phyloP scores from a whole-genome alignment of 2,329 filamentous ascomycete species.

The Amesomyces nigricolor region DNA sequence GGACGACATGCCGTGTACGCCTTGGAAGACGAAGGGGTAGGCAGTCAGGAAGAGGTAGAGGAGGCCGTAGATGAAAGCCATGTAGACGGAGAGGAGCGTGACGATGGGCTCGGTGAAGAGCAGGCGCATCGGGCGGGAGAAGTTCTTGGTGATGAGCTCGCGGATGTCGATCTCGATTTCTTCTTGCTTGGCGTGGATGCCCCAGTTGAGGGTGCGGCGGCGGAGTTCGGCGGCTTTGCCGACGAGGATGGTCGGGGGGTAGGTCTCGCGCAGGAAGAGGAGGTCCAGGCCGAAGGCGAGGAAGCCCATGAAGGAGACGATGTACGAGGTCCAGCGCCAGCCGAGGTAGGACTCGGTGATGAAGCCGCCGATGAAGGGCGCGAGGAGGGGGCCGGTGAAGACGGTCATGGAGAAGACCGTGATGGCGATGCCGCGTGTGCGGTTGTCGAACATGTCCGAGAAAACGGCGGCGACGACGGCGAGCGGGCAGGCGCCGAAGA shows the following conservation, averaged over 20 bases:
- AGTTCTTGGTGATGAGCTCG: slow-evolving; percentile 61
- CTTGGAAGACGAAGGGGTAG: slow-evolving; percentile 74
- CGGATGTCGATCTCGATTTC: slow-evolving; percentile 62
- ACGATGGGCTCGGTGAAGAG: slow-evolving; percentile 67
- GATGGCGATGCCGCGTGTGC: slow-evolving; percentile 53
- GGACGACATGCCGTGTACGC: slow-evolving; percentile 61
- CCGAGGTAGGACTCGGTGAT: slow-evolving; percentile 57
- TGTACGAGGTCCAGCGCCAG: slow-evolving; percentile 70
- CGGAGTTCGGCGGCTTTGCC: slow-evolving; percentile 56
- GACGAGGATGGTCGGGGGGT: slow-evolving; percentile 61
- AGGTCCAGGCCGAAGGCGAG: slow-evolving; percentile 53
- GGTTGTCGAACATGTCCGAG: slow-evolving; percentile 65
- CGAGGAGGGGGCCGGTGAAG: slow-evolving; percentile 61
- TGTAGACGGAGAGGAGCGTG: slow-evolving; percentile 61
- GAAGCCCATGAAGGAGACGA: slow-evolving; percentile 58
- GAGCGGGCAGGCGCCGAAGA: slow-evolving; percentile 64
- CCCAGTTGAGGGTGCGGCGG: slow-evolving; percentile 61
- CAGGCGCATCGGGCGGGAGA: slow-evolving; percentile 59
- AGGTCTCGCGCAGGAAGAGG: slow-evolving; percentile 62
- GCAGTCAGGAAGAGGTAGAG: slow-evolving; percentile 83
- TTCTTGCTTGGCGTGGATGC: slow-evolving; percentile 66
- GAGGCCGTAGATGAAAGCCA: slow-evolving; percentile 69
- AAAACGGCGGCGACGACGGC: slow-evolving; percentile 67
- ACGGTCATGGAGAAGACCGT: slow-evolving; percentile 56
- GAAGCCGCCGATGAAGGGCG: slow-evolving; percentile 65